phyloP scores from a whole-genome alignment of 1,284 basidiomycete genomes.

The Puccinia polysora region DNA sequence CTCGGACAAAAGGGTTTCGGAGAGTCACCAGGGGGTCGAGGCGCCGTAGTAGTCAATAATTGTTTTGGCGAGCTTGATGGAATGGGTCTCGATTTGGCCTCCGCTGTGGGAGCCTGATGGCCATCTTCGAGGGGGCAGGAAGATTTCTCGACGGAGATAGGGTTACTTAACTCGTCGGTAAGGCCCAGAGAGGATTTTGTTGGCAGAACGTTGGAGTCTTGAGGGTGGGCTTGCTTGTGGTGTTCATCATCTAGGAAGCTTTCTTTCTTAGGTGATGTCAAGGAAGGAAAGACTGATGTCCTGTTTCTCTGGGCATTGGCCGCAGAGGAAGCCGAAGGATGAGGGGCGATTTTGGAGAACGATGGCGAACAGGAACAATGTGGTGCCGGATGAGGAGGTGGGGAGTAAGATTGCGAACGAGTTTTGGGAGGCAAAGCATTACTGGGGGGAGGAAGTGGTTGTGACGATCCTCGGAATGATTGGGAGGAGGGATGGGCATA shows the following conservation, averaged over 20 bases:
- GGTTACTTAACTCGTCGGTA: constrained; percentile 6
- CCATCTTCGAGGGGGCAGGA: neutral
- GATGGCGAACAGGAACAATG: neutral
- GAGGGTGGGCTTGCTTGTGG: neutral
- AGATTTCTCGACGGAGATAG: constrained; percentile 7
- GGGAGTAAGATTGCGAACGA: constrained; percentile 29
- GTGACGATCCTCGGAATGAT: constrained; percentile 10
- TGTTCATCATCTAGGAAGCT: neutral
- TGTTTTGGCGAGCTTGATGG: neutral
- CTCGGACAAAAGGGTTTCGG: neutral
- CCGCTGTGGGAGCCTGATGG: neutral
- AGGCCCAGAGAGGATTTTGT: constrained; percentile 22
- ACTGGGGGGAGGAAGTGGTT: constrained; percentile 2
- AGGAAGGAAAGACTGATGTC: neutral
- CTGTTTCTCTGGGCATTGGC: neutral
- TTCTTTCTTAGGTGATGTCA: neutral
- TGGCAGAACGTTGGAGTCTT: neutral
- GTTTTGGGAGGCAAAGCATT: neutral
- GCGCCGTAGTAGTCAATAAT: neutral
- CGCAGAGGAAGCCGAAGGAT: neutral
- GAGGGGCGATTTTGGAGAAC: neutral
- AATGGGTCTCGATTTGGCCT: neutral
- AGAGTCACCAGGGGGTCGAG: neutral
- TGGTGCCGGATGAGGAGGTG: constrained; percentile 7
- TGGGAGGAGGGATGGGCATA: neutral